Base-by-base conservation (phyloP, 768 basidiomycete genomes). In the Suillus clintonianus region DNA sequence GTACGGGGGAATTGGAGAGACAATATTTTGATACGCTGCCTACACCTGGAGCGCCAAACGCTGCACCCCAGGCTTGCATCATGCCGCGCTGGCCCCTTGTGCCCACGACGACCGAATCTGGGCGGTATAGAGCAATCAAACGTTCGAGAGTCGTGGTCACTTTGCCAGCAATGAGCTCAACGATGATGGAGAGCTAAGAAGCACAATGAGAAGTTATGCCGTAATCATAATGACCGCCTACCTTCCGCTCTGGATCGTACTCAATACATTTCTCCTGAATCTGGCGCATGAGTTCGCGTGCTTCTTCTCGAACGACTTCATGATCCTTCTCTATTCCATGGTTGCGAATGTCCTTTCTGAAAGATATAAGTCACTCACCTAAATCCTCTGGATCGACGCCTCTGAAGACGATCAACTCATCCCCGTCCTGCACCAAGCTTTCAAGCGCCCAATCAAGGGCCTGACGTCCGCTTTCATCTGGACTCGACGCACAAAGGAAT, bases 361-460 rank as follows among this genome's bases (percentile, higher is more conserved):
- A 50, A 67, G 39, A 32, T 5, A 56, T 47, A 8, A 13, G 55
- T 47, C 42, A 36, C 86, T 39, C 65, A 94, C 93, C 90, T 32
- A 94, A 78, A 39, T 90, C 91, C 41, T 95, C 95, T 65, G 91
- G 86, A 65, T 97, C 95, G 15, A 97, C 86, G 0, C 97, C 97
- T 42, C 97, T 81, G 62, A 93, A 92, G 10, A 98, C 90, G 62
- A 99, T 88, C 24, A 99, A 79, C 77, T 99, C 97, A 73, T 99
- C 97, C 2, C 93, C 92, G 62, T 93, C 91, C 74, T 92, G 90
- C 9, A 90, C 87, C 13, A 99, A 82, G 39, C 85, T 83, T 69
- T 94, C 91, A 34, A 98, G 82, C n/a, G 87, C 82, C 97, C 97
- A 99, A 62, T 97, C 94, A 9, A 99, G 79, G 0, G 97, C 96